Percentiles rank a stretch among this genome's conserved stretches.
phyloP scores from a whole-genome alignment of 2,329 filamentous ascomycete species.

The Orbilia blumenaviensis region DNA sequence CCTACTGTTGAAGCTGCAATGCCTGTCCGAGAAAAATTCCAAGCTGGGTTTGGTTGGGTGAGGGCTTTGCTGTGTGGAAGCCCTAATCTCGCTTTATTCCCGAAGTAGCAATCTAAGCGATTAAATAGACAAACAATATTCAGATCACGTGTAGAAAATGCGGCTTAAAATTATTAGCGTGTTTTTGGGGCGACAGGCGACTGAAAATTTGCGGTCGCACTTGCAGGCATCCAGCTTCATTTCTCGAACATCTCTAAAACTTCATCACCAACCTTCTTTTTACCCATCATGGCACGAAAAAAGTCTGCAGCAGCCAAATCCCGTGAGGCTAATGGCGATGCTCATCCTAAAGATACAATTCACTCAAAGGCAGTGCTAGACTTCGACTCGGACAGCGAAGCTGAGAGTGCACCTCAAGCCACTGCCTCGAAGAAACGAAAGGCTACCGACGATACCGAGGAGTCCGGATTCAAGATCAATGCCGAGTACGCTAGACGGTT shows the following conservation, averaged over 20 bases:
- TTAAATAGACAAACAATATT: constrained; percentile 8
- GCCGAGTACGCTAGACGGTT: constrained; percentile 87
- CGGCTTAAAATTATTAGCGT: constrained; percentile 36
- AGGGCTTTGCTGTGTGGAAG: constrained; percentile 44
- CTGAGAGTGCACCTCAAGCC: not conserved
- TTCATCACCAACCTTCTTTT: not conserved
- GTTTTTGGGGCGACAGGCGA: constrained; percentile 1
- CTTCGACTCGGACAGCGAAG: constrained; percentile 43
- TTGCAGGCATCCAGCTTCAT: not conserved
- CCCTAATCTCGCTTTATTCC: constrained; percentile 38
- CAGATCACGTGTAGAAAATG: constrained; percentile 3
- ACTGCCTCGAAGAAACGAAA: constrained; percentile 45
- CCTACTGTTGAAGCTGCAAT: constrained; percentile 39
- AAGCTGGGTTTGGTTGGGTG: constrained; percentile 29
- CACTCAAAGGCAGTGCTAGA: constrained; percentile 32
- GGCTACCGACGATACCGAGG: constrained; percentile 55
- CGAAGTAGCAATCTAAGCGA: constrained; percentile 15
- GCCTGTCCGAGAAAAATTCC: constrained; percentile 35
- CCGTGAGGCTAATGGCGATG: constrained; percentile 36
- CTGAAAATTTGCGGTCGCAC: constrained; percentile 39
- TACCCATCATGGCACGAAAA: constrained; percentile 36
- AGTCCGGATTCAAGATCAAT: constrained; percentile 78
- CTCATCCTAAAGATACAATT: constrained; percentile 28
- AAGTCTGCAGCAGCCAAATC: constrained; percentile 50
- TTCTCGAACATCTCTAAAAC: not conserved